Evolutionary conservation across 306 rosid genomes (phyloP), one percentile per base, ranked within the genome.

Genomic region (Rosa persica): DNA sequence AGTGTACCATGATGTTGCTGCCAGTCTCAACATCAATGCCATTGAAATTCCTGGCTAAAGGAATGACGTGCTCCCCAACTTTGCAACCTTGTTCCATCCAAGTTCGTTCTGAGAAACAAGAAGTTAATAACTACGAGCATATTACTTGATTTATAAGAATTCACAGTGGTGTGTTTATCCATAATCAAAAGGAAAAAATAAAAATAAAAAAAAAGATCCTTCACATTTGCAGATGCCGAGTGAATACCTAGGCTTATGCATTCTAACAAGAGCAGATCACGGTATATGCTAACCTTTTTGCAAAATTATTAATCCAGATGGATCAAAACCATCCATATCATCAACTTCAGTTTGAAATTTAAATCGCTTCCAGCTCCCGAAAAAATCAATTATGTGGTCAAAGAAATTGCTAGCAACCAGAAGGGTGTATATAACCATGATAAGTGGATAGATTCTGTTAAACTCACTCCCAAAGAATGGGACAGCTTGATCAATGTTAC

Each of bases 341-440:
- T 93, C 99, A 62, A 81, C 89, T 89, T 95, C 99, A 3, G 92
- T 85, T 88, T 91, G 82, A 81, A 93, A 89, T 78, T 86, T 88
- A 83, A 88, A 91, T 70, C 93, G 83, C 86, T 89, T 93, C 98
- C 96, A 95, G 86, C 96, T 89, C 84, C 99, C 99, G 25, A 95
- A 85, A 86, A 87, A 93, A 79, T 81, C 78, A 78, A 91, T 89
- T 79, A 92, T 79, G 73, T 90, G 92, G 76, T 93, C 89, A 86
- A 93, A 95, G 84, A 92, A 91, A 86, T 93, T 91, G 91, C 96
- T 76, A 42, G 98, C 98, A 69, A 95, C 99, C 96, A 95, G 83
- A 64, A 91, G 74, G 81, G 99, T 95, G 89, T 95, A 95, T 70
- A 95, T 78, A 84, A 93, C 97, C 99, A 95, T 95, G 73, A 95